Base-by-base conservation (phyloP, 495 filamentous ascomycete genomes). In the Thermothielavioides terrestris region DNA sequence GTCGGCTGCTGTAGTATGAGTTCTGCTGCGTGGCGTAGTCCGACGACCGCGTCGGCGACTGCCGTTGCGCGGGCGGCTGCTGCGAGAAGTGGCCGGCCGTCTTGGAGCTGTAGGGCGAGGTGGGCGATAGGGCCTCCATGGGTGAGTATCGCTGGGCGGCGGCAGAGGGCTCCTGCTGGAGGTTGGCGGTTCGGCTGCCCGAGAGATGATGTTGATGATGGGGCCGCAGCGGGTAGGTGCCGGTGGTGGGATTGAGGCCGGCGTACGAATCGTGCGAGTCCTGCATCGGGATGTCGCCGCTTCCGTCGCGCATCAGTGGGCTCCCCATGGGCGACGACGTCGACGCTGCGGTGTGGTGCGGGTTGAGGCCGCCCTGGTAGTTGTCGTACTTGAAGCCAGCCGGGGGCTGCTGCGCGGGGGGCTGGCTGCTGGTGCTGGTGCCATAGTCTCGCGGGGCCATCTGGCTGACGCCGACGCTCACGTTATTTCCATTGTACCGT, bases 71-170 rank as follows among this genome's bases (percentile, higher is more conserved):
- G 18, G 64, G n/a, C n/a, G n/a, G 61, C 12, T 66, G 58, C 50
- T 66, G 58, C 34, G 67, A 49, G 51, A 68, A 77, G 43, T 75
- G 74, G 53, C 55, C 52, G 43, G 64, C 55, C 42, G 68, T 52
- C 61, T 75, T 70, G 39, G 65, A 51, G 41, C 62, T 57, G 59
- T 78, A 78, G 9, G 75, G 72, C 17, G 75, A 79, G 27, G 73
- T 74, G 28, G 74, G 77, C 45, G 73, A 73, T 21, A 91, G 69
- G 6, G 81, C 79, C 59, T 94, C 90, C 89, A 94, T 94, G 42
- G 91, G 92, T 11, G 90, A 95, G 67, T 98, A 96, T 60, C 91
- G 79, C 61, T 91, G 86, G 40, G 89, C 88, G 37, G 89, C 86
- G 30, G 85, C 76, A 21, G 86, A 88, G 49, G 86, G 85, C 53